phyloP scores from a whole-genome alignment of 495 filamentous ascomycete species.

The Penicilliopsis zonata region DNA sequence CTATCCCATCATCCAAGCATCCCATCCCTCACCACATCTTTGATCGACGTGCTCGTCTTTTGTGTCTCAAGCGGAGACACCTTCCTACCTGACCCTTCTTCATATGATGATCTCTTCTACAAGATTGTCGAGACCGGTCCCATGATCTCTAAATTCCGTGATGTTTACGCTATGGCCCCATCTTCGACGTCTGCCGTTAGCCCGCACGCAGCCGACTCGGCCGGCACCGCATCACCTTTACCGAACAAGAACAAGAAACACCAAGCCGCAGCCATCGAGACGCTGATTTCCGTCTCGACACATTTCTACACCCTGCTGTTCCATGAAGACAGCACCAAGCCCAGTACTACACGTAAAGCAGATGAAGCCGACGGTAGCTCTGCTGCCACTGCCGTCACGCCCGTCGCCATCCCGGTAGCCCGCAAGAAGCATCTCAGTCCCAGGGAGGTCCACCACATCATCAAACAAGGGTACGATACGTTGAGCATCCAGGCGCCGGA shows the following conservation, averaged over 20 bases:
- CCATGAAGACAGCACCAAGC: conserved; percentile 29
- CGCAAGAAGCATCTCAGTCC: conserved; percentile 59
- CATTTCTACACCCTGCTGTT: conserved; percentile 81
- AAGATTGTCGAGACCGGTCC: conserved; percentile 91
- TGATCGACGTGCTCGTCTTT: conserved; percentile 77
- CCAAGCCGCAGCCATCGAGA: conserved; percentile 54
- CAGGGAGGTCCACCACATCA: conserved; percentile 74
- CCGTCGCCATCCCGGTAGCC: conserved; percentile 19
- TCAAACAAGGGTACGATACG: conserved; percentile 92
- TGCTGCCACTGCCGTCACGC: too few relatives aligned
- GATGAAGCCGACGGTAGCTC: conserved; percentile 10
- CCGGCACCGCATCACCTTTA: background rate
- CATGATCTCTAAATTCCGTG: conserved; percentile 69
- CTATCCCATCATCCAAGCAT: conserved; percentile 53
- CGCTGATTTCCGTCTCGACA: conserved; percentile 67
- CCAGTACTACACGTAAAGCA: background rate
- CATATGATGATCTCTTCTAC: conserved; percentile 96
- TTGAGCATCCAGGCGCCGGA: conserved; percentile 77
- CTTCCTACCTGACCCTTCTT: conserved; percentile 79
- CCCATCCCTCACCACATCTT: conserved; percentile 31
- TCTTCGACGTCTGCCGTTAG: conserved; percentile 5
- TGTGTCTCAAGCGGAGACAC: conserved; percentile 79
- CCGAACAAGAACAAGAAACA: conserved; percentile 7
- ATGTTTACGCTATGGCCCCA: conserved; percentile 42
- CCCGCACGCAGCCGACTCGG: conserved; percentile 7